Conservation (phyloP, 2,329 filamentous ascomycete species). For the Helminthosporium solani region DNA sequence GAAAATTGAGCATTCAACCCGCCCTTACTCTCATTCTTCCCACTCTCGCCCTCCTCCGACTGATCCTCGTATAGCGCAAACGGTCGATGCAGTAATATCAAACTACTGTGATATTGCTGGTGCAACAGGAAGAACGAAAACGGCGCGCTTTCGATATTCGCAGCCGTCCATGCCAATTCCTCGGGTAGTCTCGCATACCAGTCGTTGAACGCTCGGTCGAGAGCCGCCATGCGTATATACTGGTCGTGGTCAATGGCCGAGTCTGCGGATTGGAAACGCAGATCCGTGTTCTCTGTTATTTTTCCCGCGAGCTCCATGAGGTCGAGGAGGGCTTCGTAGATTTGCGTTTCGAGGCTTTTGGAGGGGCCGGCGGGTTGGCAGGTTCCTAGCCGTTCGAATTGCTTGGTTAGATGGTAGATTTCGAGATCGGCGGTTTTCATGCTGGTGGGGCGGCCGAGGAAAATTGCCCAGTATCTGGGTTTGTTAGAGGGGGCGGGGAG, state of each 20-base stretch:
- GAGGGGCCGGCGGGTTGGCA: conserved; percentile 37
- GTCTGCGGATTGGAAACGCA: conserved; percentile 28
- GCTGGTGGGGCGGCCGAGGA: conserved; percentile 55
- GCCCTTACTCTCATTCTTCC: conserved; percentile 10
- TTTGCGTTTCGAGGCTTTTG: conserved; percentile 41
- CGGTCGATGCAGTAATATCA: conserved; percentile 56
- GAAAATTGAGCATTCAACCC: conserved; percentile 47
- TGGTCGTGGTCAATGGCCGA: conserved; percentile 48
- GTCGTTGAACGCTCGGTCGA: conserved; percentile 56
- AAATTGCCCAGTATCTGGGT: conserved; percentile 52
- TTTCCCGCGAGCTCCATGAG: conserved; percentile 58
- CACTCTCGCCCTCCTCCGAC: conserved; percentile 34
- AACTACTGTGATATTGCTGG: conserved; percentile 56
- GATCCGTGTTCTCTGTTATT: conserved; percentile 50
- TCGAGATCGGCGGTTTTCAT: conserved; percentile 57
- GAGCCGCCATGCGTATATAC: conserved; percentile 53
- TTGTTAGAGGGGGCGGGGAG: conserved; percentile 7
- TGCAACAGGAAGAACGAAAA: conserved; percentile 55
- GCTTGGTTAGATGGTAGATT: conserved; percentile 50
- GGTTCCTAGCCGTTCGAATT: conserved; percentile 48
- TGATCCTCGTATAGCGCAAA: conserved; percentile 55
- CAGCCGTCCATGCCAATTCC: conserved; percentile 39
- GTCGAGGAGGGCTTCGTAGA: conserved; percentile 56
- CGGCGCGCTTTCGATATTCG: conserved; percentile 39
- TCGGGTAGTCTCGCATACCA: conserved; percentile 57